phyloP scores from a whole-genome alignment of 1,139 yeast genomes.

The Diutina siamensis region DNA sequence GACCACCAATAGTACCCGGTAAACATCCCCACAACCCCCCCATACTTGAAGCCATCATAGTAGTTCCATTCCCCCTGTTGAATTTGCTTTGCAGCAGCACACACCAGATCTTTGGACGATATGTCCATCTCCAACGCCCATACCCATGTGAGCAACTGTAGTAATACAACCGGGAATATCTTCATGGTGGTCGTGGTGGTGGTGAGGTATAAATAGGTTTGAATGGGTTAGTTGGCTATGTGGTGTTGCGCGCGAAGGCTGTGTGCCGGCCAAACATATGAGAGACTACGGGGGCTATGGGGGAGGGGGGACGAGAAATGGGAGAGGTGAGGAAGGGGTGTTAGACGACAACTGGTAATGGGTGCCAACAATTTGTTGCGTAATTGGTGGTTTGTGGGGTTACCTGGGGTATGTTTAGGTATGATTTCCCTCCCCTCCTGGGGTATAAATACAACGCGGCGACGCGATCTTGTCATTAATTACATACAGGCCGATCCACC shows the following conservation, averaged over 20 bases:
- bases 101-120: conserved; percentile 21
- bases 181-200: no score
- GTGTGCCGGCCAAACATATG: neutral
- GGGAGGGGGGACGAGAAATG: no score
- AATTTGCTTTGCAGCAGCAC: conserved; percentile 50
- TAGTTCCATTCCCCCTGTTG: conserved; percentile 61
- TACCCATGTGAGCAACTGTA: neutral
- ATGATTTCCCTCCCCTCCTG: no score
- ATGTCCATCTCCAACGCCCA: neutral
- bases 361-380: no score
- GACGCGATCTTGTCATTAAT: no score
- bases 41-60: conserved; percentile 51
- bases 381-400: no score
- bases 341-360: no score
- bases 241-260: neutral
- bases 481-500: conserved; percentile 42
- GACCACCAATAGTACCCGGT: conserved; percentile 77
- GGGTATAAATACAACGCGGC: no score
- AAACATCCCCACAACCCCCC: conserved; percentile 74
- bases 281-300: no score
- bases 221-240: neutral
- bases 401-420: no score
- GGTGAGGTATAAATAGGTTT: no score
- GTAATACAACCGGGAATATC: neutral
- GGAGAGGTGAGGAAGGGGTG: no score